Base-by-base conservation (phyloP, 306 rosid species). In the Rosa persica region DNA sequence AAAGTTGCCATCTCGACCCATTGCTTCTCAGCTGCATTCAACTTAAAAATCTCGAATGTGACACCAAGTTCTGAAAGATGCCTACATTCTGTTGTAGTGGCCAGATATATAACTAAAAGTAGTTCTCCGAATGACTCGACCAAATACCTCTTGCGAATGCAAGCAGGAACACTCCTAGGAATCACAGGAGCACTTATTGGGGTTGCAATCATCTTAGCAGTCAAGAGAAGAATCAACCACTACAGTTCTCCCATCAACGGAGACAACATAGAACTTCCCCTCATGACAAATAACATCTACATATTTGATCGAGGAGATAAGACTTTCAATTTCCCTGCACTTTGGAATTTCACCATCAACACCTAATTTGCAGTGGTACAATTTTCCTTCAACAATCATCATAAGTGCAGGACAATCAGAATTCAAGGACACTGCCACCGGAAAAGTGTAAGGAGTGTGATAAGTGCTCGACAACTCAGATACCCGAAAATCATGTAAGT, bases 401-500 rank as follows among this genome's bases (percentile, higher is more conserved):
- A 69, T 39, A 40, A 69, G 12, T n/a, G 75, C 71, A 1, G 68
- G 55, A 47, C 11, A 66, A 62, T 62, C 34, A 51, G 43, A 64
- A 58, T 34, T 30, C 6, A 80, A 83, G 47, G 52, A 69, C 49
- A 83, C 19, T 5, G 69, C 65, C 15, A 58, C 77, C 73, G 79
- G 81, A 27, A 19, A 11, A 58, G 6, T 3, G 1, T 3, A 5
- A 39, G 0, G 3, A 46, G 16, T 0, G 27, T 17, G 7, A 25
- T 78, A 69, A 0, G 48, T 11, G 57, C 79, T 65, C 5, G 57
- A 13, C 48, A 83, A 52, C 47, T 88, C 83, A 17, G 71, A 1
- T 25, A 79, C 72, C 5, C 48, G 57, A 75, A 79, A 78, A n/a
- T 83, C 57, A 43, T 76, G 3, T 0, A 74, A 40, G 78, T 81